These are phyloP conservation scores for Acanthamoeba polyphaga DNA, from an alignment of 208 protist genomes.

Conservation along the genomic window DNA sequence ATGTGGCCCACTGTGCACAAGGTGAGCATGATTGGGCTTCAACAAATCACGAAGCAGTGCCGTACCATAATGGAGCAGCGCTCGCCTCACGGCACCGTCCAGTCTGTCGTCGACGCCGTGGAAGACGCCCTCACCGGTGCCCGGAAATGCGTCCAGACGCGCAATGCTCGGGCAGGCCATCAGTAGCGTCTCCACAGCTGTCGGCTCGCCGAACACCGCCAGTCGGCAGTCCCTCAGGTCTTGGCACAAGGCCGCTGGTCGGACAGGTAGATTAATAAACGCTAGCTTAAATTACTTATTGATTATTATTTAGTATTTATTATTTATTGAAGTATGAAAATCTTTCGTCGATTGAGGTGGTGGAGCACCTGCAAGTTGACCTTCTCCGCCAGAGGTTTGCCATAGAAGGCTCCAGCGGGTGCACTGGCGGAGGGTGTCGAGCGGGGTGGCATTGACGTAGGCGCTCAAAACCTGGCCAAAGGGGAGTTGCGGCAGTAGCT, in stretches of 20 bases:
- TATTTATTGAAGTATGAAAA: background rate
- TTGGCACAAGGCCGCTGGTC: background rate
- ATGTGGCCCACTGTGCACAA: background rate
- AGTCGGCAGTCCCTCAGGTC: background rate
- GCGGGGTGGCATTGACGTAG: slow-evolving; percentile 23
- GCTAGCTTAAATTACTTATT: background rate
- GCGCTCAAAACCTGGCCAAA: slow-evolving; percentile 18
- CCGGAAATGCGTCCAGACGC: background rate
- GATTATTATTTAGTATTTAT: too few relatives aligned
- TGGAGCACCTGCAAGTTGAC: background rate
- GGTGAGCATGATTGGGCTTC: too few relatives aligned
- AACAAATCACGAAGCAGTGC: background rate
- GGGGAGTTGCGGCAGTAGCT: background rate
- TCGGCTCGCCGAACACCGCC: slow-evolving; percentile 13
- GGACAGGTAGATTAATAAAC: background rate
- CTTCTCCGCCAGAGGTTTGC: background rate
- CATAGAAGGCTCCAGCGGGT: slow-evolving; percentile 28
- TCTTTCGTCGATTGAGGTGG: background rate
- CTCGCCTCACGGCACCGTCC: background rate
- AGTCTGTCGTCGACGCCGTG: background rate
- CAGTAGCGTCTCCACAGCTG: background rate
- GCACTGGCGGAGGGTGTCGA: background rate
- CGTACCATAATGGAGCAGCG: background rate
- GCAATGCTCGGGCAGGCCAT: background rate
- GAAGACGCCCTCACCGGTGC: background rate